phyloP scores from a whole-genome alignment of 2,329 filamentous ascomycete genomes.

The Chrysosporium keratinophilum region DNA sequence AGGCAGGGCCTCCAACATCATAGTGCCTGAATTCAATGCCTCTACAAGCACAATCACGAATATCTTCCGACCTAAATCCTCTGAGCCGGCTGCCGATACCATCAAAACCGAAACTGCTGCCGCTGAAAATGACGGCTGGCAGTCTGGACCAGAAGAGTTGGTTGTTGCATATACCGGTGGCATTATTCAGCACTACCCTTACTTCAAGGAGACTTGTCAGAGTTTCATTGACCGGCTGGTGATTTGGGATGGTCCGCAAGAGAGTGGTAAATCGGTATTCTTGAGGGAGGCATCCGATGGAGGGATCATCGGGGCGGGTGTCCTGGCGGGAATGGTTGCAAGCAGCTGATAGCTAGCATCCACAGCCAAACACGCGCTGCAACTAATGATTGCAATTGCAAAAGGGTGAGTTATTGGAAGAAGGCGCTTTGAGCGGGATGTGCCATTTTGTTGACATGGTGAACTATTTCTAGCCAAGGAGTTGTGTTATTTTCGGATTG shows the following conservation, averaged over 20 bases:
- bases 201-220: slow-evolving; percentile 58
- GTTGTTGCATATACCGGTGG: slow-evolving; percentile 68
- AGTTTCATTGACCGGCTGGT: slow-evolving; percentile 48
- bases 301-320: slow-evolving; percentile 42
- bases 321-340: slow-evolving; percentile 35
- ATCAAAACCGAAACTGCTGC: neutral
- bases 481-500: neutral
- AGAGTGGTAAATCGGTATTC: slow-evolving; percentile 37
- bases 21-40: slow-evolving; percentile 16
- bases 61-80: slow-evolving; percentile 8
- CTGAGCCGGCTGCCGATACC: neutral
- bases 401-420: neutral
- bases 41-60: slow-evolving; percentile 20
- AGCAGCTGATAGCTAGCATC: slow-evolving; percentile 1
- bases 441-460: neutral
- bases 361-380: neutral
- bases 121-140: slow-evolving; percentile 26
- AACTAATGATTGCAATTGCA: neutral
- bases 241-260: slow-evolving; percentile 27
- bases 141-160: slow-evolving; percentile 47
- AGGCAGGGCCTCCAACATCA: slow-evolving; percentile 18
- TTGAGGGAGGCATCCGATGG: slow-evolving; percentile 40
- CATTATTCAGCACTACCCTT: slow-evolving; percentile 62
- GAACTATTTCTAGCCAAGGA: neutral
- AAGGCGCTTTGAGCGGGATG: neutral